Percentiles rank a stretch among this genome's conserved stretches.
Evolutionary conservation across 176 grass and related monocot species (phyloP).

Genomic region (Triticum timopheevii): DNA sequence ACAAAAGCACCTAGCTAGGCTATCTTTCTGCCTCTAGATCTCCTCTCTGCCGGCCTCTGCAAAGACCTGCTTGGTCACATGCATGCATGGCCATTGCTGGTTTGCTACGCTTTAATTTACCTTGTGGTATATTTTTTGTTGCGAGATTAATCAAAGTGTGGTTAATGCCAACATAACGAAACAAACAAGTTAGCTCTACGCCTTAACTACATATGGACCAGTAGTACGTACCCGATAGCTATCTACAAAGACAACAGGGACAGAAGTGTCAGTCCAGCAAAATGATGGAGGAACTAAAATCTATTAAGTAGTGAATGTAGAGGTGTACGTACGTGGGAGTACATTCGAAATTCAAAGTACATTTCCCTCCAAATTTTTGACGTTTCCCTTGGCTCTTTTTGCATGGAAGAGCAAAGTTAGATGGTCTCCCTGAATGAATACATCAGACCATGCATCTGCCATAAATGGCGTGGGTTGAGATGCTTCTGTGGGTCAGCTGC

Average conservation of each 20-base stretch:
- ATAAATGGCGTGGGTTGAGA: constrained; percentile 21
- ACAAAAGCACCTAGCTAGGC: neutral
- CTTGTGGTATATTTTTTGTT: neutral
- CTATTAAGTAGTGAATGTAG: neutral
- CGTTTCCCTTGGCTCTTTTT: neutral
- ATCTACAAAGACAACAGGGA: neutral
- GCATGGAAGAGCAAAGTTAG: neutral
- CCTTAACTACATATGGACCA: neutral
- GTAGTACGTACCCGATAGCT: neutral
- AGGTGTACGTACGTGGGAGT: neutral
- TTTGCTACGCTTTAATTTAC: neutral
- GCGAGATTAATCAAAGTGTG: too few species aligned
- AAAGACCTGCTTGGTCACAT: constrained; percentile 11
- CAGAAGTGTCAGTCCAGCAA: neutral
- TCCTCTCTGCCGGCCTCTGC: neutral
- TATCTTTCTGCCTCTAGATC: neutral
- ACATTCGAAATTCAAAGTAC: constrained; percentile 36
- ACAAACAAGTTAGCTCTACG: constrained; percentile 25
- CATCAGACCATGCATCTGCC: neutral
- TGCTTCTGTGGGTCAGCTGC: constrained; percentile 27
- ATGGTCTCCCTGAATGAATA: constrained; percentile 10
- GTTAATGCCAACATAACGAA: constrained; percentile 19
- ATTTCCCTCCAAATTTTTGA: constrained; percentile 24
- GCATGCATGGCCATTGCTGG: neutral
- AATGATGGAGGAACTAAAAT: neutral